Percentiles rank a stretch among this genome's conserved stretches.
Evolutionary conservation across 202 grass and related monocot species (phyloP).

Genomic region (Musa balbisiana): DNA sequence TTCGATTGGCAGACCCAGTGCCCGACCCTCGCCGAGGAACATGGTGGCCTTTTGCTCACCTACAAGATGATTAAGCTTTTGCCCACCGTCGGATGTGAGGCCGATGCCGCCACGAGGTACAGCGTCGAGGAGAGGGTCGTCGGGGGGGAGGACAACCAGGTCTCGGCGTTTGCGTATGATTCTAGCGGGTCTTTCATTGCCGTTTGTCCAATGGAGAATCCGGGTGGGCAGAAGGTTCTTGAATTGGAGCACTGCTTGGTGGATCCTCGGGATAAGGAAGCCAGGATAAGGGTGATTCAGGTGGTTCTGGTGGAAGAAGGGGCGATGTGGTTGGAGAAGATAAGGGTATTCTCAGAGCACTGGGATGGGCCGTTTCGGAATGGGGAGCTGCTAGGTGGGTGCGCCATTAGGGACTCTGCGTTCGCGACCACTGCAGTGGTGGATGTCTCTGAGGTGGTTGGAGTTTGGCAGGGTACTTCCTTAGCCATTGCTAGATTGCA

Average conservation of each 20-base stretch:
- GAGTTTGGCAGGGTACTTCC: constrained; percentile 36
- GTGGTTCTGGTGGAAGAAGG: constrained; percentile 37
- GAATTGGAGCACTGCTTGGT: constrained; percentile 87
- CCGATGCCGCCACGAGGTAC: constrained; percentile 79
- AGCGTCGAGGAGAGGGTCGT: constrained; percentile 53
- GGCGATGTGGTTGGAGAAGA: constrained; percentile 32
- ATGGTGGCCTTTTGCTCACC: constrained; percentile 31
- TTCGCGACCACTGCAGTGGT: constrained; percentile 61
- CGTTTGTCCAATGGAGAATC: constrained; percentile 47
- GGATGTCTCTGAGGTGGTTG: constrained; percentile 32
- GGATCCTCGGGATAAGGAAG: constrained; percentile 35
- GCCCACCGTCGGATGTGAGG: constrained; percentile 89
- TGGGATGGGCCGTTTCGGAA: constrained; percentile 74
- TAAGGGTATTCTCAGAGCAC: constrained; percentile 86
- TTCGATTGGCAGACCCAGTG: constrained; percentile 97
- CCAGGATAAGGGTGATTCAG: constrained; percentile 55
- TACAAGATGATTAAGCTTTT: constrained; percentile 73
- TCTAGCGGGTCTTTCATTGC: constrained; percentile 45
- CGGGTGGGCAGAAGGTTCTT: constrained; percentile 23
- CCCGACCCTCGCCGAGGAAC: constrained; percentile 64
- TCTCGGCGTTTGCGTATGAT: constrained; percentile 52
- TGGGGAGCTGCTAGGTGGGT: constrained; percentile 77
- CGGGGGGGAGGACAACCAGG: constrained; percentile 26
- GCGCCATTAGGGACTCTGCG: constrained; percentile 48
- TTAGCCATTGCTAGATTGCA: constrained; percentile 37